Evolutionary conservation across 2,329 filamentous ascomycete genomes (phyloP), one percentile per base, ranked within the genome.

Genomic region (Aaosphaeria pasadenensis): DNA sequence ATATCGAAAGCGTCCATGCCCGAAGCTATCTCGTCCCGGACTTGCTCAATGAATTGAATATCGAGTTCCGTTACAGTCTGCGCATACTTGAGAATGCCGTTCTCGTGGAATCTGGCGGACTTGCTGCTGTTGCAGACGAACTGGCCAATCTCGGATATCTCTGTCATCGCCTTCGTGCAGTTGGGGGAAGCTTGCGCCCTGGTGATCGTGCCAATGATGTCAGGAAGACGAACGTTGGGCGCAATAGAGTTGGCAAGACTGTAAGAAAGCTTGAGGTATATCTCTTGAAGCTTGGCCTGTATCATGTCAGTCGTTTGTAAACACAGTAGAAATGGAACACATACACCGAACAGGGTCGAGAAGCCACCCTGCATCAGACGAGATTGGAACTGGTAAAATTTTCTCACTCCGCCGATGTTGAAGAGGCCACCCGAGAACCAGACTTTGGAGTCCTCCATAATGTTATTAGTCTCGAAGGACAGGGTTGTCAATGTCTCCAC

Each of bases 401-500:
- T 74, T 1, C 77, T 71, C 1, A 81, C 73, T 9, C 76, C 77
- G 5, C 76, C 71, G 42, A 75, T 77, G 49, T 76, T 80, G 39
- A 77, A 70, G 6, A 80, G 59, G 1, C 68, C 68, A 2, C 73
- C 74, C 6, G 73, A 74, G 5, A 73, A 70, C 76, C 76, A 79
- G 33, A 78, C 69, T 45, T 74, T 71, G 1, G 67, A 66, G 0
- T 71, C 71, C 3, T 74, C 74, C 60, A 77, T 70, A 39, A 80
- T 76, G 24, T 78, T 74, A 38, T 78, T 71, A 64, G 79, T 78
- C 55, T 80, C 77, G 49, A 81, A 78, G 47, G 76, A 76, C 43
- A 81, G 75, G 1, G 77, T 75, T 0, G 79, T 77, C 0, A 81
- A 66, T 0, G 75, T 80, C 56, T 80, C 78, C 1, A 80, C 76